A percentile compares a stretch with the other conserved stretches of the same genome.
Conservation (phyloP, 345 rosid species). For the Aurinia saxatilis region DNA sequence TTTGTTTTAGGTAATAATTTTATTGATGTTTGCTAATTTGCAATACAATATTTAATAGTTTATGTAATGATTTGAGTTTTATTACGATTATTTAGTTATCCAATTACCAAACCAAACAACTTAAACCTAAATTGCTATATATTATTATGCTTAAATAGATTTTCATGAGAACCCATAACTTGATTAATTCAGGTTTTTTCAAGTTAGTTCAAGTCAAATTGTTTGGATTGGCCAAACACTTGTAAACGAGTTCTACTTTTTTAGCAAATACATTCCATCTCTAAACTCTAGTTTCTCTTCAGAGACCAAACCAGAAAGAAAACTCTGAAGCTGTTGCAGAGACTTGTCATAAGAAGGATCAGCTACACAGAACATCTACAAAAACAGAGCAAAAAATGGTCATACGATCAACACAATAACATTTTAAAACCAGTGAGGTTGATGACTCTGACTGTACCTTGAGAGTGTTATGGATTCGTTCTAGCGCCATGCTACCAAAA, state of each 20-base stretch:
- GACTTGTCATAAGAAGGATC: constrained; percentile 93
- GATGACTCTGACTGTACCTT: constrained; percentile 39
- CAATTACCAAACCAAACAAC: too few species aligned
- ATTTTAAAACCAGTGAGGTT: background rate
- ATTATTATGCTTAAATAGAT: too few species aligned
- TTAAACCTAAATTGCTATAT: too few species aligned
- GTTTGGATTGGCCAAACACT: too few species aligned
- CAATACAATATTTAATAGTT: too few species aligned
- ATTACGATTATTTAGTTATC: too few species aligned
- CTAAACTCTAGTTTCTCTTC: constrained; percentile 84
- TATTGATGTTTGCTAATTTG: too few species aligned
- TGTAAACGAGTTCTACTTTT: constrained; percentile 46
- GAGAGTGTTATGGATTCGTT: constrained; percentile 84
- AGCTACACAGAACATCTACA: constrained; percentile 90
- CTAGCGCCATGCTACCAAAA: constrained; percentile 84
- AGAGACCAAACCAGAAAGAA: constrained; percentile 69
- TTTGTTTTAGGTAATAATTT: too few species aligned
- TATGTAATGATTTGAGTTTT: too few species aligned
- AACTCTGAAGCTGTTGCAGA: constrained; percentile 86
- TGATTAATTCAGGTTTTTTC: too few species aligned
- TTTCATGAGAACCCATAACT: too few species aligned
- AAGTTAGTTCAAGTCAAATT: too few species aligned
- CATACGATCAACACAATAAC: background rate
- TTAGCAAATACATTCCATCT: constrained; percentile 73
- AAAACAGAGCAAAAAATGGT: background rate